Evolutionary conservation across 2,329 filamentous ascomycete genomes (phyloP).

Genomic region (Exophiala xenobiotica): DNA sequence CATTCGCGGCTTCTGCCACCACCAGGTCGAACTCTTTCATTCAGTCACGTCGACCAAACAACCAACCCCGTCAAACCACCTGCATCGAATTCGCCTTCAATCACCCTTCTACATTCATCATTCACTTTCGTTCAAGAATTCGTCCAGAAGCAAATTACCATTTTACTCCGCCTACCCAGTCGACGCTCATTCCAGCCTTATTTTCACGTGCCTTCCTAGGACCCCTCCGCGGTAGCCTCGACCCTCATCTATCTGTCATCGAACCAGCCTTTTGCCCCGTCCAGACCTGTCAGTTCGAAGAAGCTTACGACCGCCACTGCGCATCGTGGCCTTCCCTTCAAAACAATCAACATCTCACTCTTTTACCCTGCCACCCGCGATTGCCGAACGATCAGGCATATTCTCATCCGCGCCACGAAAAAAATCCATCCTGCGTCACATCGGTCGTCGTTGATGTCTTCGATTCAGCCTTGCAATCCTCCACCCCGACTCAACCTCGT

Average conservation of each 20-base stretch:
- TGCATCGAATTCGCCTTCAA: constrained; percentile 15
- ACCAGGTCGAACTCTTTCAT: background rate
- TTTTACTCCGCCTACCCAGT: background rate
- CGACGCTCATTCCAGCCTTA: constrained; percentile 14
- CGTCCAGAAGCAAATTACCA: background rate
- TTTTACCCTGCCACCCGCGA: background rate
- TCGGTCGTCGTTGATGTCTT: constrained; percentile 25
- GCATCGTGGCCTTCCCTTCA: constrained; percentile 12
- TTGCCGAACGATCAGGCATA: background rate
- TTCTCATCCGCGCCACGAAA: background rate
- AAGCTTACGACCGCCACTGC: constrained; percentile 14
- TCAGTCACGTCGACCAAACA: background rate
- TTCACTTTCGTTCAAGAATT: background rate
- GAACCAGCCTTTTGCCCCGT: constrained; percentile 5
- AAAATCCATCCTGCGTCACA: constrained; percentile 3
- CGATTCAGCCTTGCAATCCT: constrained; percentile 18
- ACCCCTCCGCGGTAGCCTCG: constrained; percentile 1
- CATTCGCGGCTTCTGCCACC: constrained; percentile 1
- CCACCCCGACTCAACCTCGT: constrained; percentile 13
- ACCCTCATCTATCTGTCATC: constrained; percentile 3
- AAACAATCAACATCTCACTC: constrained; percentile 11
- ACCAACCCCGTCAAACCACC: constrained; percentile 6
- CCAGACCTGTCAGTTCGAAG: constrained; percentile 9
- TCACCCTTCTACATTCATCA: constrained; percentile 9
- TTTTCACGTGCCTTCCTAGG: background rate